Conservation (phyloP, 2,329 filamentous ascomycete genomes). For the Neurospora crassa region DNA sequence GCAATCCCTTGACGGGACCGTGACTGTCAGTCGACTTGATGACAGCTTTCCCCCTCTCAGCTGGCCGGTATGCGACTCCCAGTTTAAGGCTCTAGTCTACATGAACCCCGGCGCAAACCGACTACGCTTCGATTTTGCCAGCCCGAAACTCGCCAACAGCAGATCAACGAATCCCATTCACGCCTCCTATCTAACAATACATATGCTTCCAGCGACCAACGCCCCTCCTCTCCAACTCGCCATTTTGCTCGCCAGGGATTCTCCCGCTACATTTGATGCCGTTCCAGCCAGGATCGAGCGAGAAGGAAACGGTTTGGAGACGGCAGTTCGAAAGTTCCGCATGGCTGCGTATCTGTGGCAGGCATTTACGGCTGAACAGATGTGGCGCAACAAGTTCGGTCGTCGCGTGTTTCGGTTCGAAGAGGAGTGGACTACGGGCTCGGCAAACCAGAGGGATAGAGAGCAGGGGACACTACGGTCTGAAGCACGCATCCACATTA, state of each 20-base stretch:
- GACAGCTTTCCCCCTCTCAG: slow-evolving; percentile 72
- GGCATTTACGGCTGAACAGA: slow-evolving; percentile 92
- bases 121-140: slow-evolving; percentile 78
- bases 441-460: slow-evolving; percentile 65
- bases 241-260: slow-evolving; percentile 81
- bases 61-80: slow-evolving; percentile 83
- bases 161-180: slow-evolving; percentile 61
- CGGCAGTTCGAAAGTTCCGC: slow-evolving; percentile 79
- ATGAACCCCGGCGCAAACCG: slow-evolving; percentile 86
- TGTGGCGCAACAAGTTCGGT: slow-evolving; percentile 81
- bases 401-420: slow-evolving; percentile 83
- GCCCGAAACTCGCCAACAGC: slow-evolving; percentile 66
- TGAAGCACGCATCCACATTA: slow-evolving; percentile 81
- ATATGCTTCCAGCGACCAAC: slow-evolving; percentile 73
- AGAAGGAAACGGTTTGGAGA: slow-evolving; percentile 74
- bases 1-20: slow-evolving; percentile 62
- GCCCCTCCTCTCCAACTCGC: slow-evolving; percentile 82
- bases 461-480: slow-evolving; percentile 69
- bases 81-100: slow-evolving; percentile 87
- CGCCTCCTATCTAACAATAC: slow-evolving; percentile 69
- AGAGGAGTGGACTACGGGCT: slow-evolving; percentile 86
- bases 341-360: slow-evolving; percentile 98
- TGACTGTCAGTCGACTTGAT: slow-evolving; percentile 74
- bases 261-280: slow-evolving; percentile 74
- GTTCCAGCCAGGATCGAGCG: slow-evolving; percentile 63